These are phyloP conservation scores for Aspergillus udagawae DNA, from an alignment of 2,329 filamentous ascomycete species.

Conservation along the genomic window DNA sequence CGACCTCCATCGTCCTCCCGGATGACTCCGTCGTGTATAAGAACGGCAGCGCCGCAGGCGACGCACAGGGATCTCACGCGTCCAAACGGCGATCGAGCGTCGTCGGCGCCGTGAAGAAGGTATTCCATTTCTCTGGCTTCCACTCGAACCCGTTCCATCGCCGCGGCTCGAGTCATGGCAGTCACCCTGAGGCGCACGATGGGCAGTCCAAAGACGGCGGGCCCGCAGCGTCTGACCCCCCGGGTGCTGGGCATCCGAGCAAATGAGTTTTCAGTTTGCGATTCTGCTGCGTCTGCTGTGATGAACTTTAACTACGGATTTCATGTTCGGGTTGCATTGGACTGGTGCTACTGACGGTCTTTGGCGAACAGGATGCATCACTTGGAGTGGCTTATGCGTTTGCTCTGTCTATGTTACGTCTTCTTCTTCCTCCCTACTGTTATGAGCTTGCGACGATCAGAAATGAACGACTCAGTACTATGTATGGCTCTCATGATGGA, in stretches of 20 bases:
- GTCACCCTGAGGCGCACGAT: not conserved
- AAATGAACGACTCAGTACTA: not conserved
- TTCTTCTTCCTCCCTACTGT: not conserved
- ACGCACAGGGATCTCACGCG: slow-evolving; percentile 17
- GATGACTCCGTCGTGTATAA: slow-evolving; percentile 25
- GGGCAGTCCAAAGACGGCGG: slow-evolving; percentile 2
- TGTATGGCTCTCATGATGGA: too few relatives aligned
- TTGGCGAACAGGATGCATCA: not conserved
- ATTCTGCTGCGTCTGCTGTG: not conserved
- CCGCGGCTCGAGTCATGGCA: slow-evolving; percentile 26
- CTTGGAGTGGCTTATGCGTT: not conserved
- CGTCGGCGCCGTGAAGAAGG: slow-evolving; percentile 39
- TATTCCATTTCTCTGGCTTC: slow-evolving; percentile 33
- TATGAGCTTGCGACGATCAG: not conserved
- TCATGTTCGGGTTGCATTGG: not conserved
- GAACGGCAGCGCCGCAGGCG: slow-evolving; percentile 7
- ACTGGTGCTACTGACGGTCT: not conserved
- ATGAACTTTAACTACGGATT: not conserved
- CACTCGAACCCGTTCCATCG: slow-evolving; percentile 37
- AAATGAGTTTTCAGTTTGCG: not conserved
- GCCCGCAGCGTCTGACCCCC: not conserved
- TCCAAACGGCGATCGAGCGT: slow-evolving; percentile 31
- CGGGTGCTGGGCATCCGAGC: not conserved
- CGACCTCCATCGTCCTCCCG: slow-evolving; percentile 30
- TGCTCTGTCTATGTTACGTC: not conserved